Evolutionary conservation across 2,329 filamentous ascomycete genomes (phyloP).

Genomic region (Chaetomium olivaceum): DNA sequence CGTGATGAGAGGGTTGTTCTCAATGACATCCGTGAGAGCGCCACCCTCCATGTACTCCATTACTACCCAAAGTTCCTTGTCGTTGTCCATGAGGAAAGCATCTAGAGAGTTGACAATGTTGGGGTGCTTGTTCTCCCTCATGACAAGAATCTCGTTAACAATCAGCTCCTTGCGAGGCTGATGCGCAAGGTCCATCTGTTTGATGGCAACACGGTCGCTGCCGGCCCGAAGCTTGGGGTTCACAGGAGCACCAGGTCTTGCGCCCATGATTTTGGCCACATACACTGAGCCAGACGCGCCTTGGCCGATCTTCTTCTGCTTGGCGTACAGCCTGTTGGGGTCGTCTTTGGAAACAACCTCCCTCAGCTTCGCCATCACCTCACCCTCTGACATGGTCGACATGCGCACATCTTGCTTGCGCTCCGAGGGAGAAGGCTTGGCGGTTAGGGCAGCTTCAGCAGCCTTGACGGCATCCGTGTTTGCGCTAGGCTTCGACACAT

Average conservation of each 20-base stretch:
- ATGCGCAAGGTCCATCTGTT: constrained; percentile 98
- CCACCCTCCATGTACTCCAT: constrained; percentile 99
- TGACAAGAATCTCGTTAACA: constrained; percentile 99
- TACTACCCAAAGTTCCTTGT: constrained; percentile 96
- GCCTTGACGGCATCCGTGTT: constrained; percentile 74
- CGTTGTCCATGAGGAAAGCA: constrained; percentile 92
- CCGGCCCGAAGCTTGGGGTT: constrained; percentile 44
- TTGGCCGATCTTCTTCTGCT: constrained; percentile 99
- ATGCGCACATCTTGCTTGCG: constrained; percentile 93
- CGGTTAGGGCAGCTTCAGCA: constrained; percentile 83
- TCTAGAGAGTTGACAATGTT: constrained; percentile 99
- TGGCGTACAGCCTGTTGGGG: constrained; percentile 92
- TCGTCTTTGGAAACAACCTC: constrained; percentile 95
- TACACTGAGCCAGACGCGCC: constrained; percentile 98
- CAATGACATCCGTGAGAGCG: constrained; percentile 95
- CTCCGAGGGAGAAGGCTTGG: constrained; percentile 71
- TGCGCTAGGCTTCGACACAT: constrained; percentile 67
- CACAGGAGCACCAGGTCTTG: constrained; percentile 17
- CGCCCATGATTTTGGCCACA: constrained; percentile 77
- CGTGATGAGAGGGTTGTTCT: constrained; percentile 91
- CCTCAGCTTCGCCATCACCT: constrained; percentile 94
- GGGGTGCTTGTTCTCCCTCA: constrained; percentile 97
- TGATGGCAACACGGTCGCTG: constrained; percentile 92
- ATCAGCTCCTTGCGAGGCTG: constrained; percentile 98
- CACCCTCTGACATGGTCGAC: constrained; percentile 95